phyloP scores from a whole-genome alignment of 148 eudicot genomes.

The Rhododendron ovatum region DNA sequence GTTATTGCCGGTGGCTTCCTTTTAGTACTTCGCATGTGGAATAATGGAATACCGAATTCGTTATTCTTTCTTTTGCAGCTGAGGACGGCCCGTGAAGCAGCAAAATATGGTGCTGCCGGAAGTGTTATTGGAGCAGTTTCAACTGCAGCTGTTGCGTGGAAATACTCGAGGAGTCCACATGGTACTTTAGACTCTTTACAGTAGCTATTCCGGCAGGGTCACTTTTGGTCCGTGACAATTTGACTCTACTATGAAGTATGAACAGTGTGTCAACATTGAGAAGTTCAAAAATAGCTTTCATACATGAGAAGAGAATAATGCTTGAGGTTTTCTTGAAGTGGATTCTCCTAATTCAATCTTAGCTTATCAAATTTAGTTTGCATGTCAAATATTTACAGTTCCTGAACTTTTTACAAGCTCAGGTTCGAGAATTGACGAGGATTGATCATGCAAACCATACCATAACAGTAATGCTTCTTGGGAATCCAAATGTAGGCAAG shows the following conservation, averaged over 20 bases:
- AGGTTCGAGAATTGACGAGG: slow-evolving; percentile 49
- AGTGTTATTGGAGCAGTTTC: slow-evolving; percentile 68
- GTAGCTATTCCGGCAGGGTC: neutral
- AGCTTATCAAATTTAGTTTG: neutral
- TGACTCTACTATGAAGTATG: neutral
- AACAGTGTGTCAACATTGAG: neutral
- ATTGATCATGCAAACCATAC: slow-evolving; percentile 37
- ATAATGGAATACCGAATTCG: neutral
- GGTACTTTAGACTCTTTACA: slow-evolving; percentile 35
- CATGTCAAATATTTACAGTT: slow-evolving; percentile 38
- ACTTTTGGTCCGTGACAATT: neutral
- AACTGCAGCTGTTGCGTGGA: slow-evolving; percentile 65
- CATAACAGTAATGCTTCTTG: slow-evolving; percentile 53
- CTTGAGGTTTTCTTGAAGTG: neutral
- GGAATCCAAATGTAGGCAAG: slow-evolving; percentile 84
- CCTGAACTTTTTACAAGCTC: slow-evolving; percentile 63
- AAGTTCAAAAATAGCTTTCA: neutral
- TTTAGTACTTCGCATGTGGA: neutral
- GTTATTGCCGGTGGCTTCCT: neutral
- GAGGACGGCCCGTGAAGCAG: slow-evolving; percentile 67
- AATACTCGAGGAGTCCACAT: slow-evolving; percentile 73
- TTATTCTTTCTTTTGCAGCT: slow-evolving; percentile 35
- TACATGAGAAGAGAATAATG: neutral
- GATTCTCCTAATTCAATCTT: neutral
- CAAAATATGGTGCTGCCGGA: slow-evolving; percentile 50